Evolutionary conservation across 2,329 filamentous ascomycete genomes (phyloP).

Genomic region (Fusarium xyrophilum): DNA sequence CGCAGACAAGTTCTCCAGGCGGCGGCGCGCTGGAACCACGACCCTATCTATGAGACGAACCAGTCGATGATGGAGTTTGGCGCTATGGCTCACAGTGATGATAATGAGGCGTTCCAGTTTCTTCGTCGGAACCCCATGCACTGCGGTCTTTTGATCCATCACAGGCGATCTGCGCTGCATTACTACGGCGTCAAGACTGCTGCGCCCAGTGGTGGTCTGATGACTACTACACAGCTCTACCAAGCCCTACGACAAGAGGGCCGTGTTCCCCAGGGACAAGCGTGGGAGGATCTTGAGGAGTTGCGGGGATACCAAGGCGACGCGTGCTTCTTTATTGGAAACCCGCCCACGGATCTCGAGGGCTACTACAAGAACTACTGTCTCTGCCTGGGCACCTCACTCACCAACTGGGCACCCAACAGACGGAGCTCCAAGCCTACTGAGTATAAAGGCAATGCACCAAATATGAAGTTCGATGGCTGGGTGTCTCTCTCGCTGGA

Average conservation of each 20-base stretch:
- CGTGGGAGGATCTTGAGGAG: slow-evolving; percentile 26
- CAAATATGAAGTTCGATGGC: slow-evolving; percentile 24
- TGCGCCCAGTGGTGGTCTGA: slow-evolving; percentile 19
- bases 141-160: slow-evolving; percentile 33
- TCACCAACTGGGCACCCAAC: no score
- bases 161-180: slow-evolving; percentile 29
- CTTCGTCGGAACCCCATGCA: slow-evolving; percentile 32
- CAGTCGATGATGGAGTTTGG: neutral
- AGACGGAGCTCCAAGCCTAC: slow-evolving; percentile 12
- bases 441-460: slow-evolving; percentile 9
- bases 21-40: slow-evolving; percentile 20
- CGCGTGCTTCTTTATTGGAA: slow-evolving; percentile 34
- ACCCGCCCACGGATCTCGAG: slow-evolving; percentile 22
- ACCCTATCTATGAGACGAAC: slow-evolving; percentile 12
- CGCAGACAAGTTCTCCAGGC: slow-evolving; percentile 3
- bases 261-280: neutral
- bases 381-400: slow-evolving; percentile 24
- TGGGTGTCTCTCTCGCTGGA: slow-evolving; percentile 3
- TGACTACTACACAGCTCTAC: slow-evolving; percentile 33
- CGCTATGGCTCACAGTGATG: neutral
- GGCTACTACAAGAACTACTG: slow-evolving; percentile 36
- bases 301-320: slow-evolving; percentile 29
- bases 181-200: slow-evolving; percentile 11
- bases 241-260: slow-evolving; percentile 34
- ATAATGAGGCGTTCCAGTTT: slow-evolving; percentile 14